Conservation (phyloP, 1,284 basidiomycete species). For the Lignosus rhinocerotis region DNA sequence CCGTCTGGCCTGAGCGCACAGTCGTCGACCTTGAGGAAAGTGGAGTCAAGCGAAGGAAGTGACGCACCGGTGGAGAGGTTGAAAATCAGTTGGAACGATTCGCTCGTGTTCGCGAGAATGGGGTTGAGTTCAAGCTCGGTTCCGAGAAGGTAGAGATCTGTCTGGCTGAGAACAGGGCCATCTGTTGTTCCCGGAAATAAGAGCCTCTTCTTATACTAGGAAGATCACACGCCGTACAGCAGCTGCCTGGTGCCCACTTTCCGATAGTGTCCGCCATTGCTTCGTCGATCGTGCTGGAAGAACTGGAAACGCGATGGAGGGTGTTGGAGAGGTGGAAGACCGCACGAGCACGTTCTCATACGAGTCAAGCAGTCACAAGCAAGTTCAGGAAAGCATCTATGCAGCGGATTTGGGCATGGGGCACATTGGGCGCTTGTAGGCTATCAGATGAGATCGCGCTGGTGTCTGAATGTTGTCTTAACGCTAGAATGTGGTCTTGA, state of each 20-base stretch:
- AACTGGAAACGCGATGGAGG: background rate
- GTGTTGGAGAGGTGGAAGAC: background rate
- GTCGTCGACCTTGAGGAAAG: background rate
- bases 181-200: conserved; percentile 42
- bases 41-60: background rate
- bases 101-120: conserved; percentile 54
- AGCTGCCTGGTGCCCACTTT: conserved; percentile 33
- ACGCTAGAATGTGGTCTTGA: too few species aligned
- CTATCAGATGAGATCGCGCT: conserved; percentile 14
- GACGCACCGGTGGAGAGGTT: conserved; percentile 61
- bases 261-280: conserved; percentile 30
- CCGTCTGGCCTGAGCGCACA: conserved; percentile 47
- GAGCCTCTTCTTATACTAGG: background rate
- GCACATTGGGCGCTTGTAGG: conserved; percentile 3
- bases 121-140: conserved; percentile 67
- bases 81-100: conserved; percentile 66
- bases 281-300: background rate
- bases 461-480: background rate
- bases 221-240: conserved; percentile 24
- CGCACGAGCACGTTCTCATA: background rate
- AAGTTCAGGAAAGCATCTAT: background rate
- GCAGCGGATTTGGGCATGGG: background rate
- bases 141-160: conserved; percentile 73
- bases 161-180: conserved; percentile 73
- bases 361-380: background rate